Evolutionary conservation across 495 filamentous ascomycete genomes (phyloP), one percentile per base, ranked within the genome.

Genomic region (Tuber brumale): DNA sequence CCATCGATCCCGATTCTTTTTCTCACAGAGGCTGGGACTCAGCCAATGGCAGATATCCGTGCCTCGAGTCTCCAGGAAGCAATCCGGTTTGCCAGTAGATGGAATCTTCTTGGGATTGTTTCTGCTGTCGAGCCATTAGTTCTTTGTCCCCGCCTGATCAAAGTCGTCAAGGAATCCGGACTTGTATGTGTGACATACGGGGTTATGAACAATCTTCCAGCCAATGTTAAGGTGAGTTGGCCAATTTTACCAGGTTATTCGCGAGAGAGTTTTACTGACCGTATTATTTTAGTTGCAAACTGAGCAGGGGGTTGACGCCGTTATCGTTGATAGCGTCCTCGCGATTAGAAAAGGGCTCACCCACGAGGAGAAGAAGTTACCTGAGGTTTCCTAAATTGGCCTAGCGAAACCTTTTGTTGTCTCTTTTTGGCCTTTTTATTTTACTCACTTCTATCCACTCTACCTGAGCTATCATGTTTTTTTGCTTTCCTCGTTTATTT

Each of bases 161-260:
- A 71, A 79, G 94, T 97, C n/a, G 93, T 99, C 23, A 98, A 97
- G 85, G 93, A 97, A 85, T 92, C 89, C 37, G 95, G 95, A 21
- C 85, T 99, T 70, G 94, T 98, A 7, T 98, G 96, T 81, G 93
- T 97, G n/a, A 95, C 92, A 57, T 99, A 99, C 81, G 95, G 95
- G 46, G 84, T 85, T 45, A 84, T 92, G 81, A 99, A 99, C 82
- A 98, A 99, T 78, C 90, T 97, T 42, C 88, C 92, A 27, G 85
- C 86, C 61, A 91, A 95, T 76, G 94, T 97, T 23, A 90, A 95
- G 86, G 92, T 95, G 86, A 84, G 90, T 86, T 74, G 51, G 8
- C 42, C 12, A 35, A 43, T 41, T 66, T 70, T 27, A 16, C 14
- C 57, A 27, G 72, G 42, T 9, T 37, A 21, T 42, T 41, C 57